Conservation (phyloP, 2,329 filamentous ascomycete genomes). For the Zarea fungicola region DNA sequence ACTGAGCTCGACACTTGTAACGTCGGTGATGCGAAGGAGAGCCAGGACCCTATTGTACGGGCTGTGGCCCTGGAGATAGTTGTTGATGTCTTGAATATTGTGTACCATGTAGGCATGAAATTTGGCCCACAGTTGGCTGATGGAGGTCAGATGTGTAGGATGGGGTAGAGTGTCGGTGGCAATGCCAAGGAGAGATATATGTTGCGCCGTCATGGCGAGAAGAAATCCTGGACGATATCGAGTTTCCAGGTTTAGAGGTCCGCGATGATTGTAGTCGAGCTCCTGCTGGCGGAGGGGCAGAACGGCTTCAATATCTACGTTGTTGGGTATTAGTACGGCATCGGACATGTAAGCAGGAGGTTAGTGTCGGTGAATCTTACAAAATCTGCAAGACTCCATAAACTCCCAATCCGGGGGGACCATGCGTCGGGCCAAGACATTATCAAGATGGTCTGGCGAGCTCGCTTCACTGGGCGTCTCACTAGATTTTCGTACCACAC, state of each 20-base stretch:
- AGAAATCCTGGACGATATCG: slow-evolving; percentile 1
- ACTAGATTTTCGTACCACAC: no score
- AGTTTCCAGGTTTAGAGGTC: neutral
- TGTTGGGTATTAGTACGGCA: neutral
- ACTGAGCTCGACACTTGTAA: slow-evolving; percentile 1
- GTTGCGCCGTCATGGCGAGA: slow-evolving; percentile 1
- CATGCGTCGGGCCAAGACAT: neutral
- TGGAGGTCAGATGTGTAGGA: neutral
- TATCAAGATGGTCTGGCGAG: neutral
- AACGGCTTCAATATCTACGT: neutral
- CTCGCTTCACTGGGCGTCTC: neutral
- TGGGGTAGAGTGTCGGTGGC: neutral
- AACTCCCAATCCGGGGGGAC: neutral
- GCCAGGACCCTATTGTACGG: neutral
- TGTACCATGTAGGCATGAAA: neutral
- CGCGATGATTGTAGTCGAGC: neutral
- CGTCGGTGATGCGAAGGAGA: slow-evolving; percentile 1
- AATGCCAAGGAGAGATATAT: neutral
- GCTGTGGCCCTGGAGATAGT: neutral
- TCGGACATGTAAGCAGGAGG: no score
- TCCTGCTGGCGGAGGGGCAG: neutral
- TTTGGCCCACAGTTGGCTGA: neutral
- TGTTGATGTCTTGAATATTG: neutral
- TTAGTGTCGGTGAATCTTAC: no score
- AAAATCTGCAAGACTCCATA: slow-evolving; percentile 3